Evolutionary conservation across 1,139 yeast species (phyloP).

Genomic region (Eremothecium gossypii): DNA sequence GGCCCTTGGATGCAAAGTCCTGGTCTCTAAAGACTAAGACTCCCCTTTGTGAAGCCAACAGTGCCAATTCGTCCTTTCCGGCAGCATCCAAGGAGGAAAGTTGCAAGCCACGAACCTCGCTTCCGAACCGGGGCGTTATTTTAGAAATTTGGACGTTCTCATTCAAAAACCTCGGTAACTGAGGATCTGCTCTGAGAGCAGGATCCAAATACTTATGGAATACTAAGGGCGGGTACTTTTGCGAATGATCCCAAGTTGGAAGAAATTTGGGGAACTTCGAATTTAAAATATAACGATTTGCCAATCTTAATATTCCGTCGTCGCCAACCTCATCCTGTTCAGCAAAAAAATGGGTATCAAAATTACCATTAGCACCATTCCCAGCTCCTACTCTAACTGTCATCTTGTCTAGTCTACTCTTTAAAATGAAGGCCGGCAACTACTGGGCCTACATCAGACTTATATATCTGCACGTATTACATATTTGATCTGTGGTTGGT

Average conservation of each 20-base stretch:
- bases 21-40: constrained; percentile 43
- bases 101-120: constrained; percentile 49
- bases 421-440: too few species aligned
- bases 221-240: constrained; percentile 31
- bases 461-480: too few species aligned
- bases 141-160: constrained; percentile 6
- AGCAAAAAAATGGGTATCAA: constrained; percentile 16
- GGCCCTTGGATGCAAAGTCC: constrained; percentile 50
- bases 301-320: constrained; percentile 13
- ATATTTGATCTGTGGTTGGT: too few species aligned
- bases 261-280: constrained; percentile 34
- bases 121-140: constrained; percentile 32
- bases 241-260: constrained; percentile 36
- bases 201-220: constrained; percentile 18
- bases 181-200: constrained; percentile 23
- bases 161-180: constrained; percentile 15
- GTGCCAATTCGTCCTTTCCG: constrained; percentile 47
- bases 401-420: too few species aligned
- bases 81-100: constrained; percentile 39
- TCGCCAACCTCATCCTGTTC: constrained; percentile 16
- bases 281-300: constrained; percentile 21
- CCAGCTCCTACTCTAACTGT: too few species aligned
- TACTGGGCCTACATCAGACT: too few species aligned
- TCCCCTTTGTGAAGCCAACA: constrained; percentile 43
- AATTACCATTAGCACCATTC: constrained; percentile 8